Evolutionary conservation across 805 yeast species (phyloP).

Genomic region (Ogataea methylovora): DNA sequence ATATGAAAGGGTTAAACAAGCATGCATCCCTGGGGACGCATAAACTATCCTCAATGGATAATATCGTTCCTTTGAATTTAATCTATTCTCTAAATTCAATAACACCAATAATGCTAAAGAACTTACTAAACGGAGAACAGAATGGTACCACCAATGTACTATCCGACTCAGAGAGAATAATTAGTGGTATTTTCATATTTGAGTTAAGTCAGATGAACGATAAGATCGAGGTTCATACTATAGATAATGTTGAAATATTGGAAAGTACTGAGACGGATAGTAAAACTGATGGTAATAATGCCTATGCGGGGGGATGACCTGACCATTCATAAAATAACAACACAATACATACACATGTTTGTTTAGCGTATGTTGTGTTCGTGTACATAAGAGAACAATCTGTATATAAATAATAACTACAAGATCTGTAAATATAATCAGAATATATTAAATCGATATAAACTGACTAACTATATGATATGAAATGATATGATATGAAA

Average conservation of each 20-base stretch:
- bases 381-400: no score
- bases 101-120: not conserved
- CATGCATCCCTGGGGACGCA: slow-evolving; percentile 20
- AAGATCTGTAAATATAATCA: no score
- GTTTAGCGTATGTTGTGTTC: no score
- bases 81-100: not conserved
- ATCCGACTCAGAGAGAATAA: slow-evolving; percentile 24
- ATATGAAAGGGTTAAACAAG: slow-evolving; percentile 1
- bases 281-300: not conserved
- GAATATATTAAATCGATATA: no score
- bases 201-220: slow-evolving; percentile 54
- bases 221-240: slow-evolving; percentile 51
- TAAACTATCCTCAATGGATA: slow-evolving; percentile 13
- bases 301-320: not conserved
- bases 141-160: not conserved
- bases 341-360: no score
- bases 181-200: slow-evolving; percentile 54
- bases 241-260: slow-evolving; percentile 57
- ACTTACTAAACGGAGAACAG: not conserved
- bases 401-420: no score
- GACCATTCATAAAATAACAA: no score
- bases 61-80: not conserved
- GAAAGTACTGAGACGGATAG: slow-evolving; percentile 26
- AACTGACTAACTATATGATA: no score
- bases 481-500: no score